Evolutionary conservation across 495 filamentous ascomycete species (phyloP).

Genomic region (Bacidia rubella): DNA sequence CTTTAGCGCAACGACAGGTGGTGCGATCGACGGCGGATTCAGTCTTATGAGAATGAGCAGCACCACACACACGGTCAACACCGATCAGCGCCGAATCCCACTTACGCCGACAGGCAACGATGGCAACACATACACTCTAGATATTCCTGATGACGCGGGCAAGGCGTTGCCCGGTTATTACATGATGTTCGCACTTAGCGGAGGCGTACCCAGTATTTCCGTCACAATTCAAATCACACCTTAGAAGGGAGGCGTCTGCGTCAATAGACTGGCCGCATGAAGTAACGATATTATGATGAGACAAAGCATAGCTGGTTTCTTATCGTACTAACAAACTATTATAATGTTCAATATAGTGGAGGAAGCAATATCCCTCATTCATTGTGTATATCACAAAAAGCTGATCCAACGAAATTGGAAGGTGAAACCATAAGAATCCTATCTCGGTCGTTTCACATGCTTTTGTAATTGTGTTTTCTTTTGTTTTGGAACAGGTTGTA

Average conservation of each 20-base stretch:
- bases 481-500: too few species aligned
- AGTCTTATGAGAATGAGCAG: conserved; percentile 34
- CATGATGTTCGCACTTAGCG: conserved; percentile 41
- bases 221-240: conserved; percentile 7
- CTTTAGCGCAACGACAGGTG: conserved; percentile 24
- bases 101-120: conserved; percentile 17
- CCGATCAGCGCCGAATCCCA: conserved; percentile 41
- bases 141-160: conserved; percentile 35
- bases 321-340: not conserved
- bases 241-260: not conserved
- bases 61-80: conserved; percentile 44
- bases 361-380: not conserved
- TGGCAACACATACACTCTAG: conserved; percentile 19
- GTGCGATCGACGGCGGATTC: conserved; percentile 17
- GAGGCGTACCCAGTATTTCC: conserved; percentile 36
- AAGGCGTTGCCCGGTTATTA: conserved; percentile 42
- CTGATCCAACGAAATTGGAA: not conserved
- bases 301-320: not conserved
- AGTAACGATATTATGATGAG: not conserved
- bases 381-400: not conserved
- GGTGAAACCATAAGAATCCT: too few species aligned
- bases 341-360: not conserved
- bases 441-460: too few species aligned
- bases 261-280: not conserved
- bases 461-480: too few species aligned